Conservation (phyloP, 2,329 filamentous ascomycete species). For the Fusarium austroafricanum region DNA sequence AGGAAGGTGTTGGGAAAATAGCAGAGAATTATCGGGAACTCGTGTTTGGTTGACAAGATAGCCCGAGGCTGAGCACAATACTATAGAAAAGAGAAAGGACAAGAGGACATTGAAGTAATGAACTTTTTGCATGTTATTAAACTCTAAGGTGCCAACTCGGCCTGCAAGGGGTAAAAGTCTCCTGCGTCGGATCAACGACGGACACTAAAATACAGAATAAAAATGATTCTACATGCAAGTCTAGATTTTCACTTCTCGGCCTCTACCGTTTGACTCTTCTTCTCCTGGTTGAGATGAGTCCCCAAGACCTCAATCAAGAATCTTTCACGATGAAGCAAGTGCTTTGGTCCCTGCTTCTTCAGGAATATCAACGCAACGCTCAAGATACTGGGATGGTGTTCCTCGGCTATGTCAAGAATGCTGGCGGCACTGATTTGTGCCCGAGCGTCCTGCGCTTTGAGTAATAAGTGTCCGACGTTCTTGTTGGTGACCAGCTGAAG, state of each 20-base stretch:
- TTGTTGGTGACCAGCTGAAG: conserved; percentile 17
- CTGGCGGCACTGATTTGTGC: neutral
- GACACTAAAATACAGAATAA: fast-evolving
- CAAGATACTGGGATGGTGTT: conserved; percentile 17
- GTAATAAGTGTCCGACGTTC: neutral
- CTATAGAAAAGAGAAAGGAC: too few relatives aligned
- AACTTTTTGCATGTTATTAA: too few relatives aligned
- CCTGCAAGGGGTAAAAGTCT: neutral
- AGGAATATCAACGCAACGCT: conserved; percentile 13
- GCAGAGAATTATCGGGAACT: conserved; percentile 81
- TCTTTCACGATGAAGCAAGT: conserved; percentile 28
- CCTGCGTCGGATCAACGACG: neutral
- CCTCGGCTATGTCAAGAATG: neutral
- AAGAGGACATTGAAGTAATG: too few relatives aligned
- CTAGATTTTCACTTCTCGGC: neutral
- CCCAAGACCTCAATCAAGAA: conserved; percentile 37
- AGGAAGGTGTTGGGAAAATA: conserved; percentile 74
- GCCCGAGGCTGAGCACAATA: too few relatives aligned
- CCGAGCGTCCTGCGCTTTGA: neutral
- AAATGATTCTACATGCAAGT: too few relatives aligned
- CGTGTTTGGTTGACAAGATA: conserved; percentile 68
- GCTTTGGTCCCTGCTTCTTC: conserved; percentile 1
- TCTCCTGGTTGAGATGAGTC: conserved; percentile 10
- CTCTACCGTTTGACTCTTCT: neutral
- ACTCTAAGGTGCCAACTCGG: neutral